These are phyloP conservation scores for Aspergillus sp. DNA, from an alignment of 2,329 filamentous ascomycete species.

Conservation along the genomic window DNA sequence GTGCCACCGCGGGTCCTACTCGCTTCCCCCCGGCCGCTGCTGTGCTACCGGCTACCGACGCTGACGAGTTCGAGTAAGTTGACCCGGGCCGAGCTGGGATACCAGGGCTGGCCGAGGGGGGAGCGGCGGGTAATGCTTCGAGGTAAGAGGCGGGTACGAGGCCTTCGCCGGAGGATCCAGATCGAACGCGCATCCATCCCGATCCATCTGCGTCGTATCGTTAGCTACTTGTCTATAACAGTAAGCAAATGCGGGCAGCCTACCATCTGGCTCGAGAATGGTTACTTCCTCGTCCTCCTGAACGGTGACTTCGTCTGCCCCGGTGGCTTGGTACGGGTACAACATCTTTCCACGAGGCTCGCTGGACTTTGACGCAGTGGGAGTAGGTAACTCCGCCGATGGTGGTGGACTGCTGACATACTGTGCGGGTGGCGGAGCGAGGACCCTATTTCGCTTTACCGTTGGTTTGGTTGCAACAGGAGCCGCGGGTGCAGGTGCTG, in stretches of 20 bases:
- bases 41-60: slow-evolving; percentile 61
- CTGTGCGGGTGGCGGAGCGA: slow-evolving; percentile 81
- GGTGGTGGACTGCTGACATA: slow-evolving; percentile 73
- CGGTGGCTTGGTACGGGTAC: slow-evolving; percentile 78
- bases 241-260: not conserved
- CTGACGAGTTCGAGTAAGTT: slow-evolving; percentile 74
- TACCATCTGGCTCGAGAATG: slow-evolving; percentile 86
- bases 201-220: slow-evolving; percentile 68
- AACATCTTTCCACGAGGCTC: slow-evolving; percentile 83
- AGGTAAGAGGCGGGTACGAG: slow-evolving; percentile 86
- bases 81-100: slow-evolving; percentile 64
- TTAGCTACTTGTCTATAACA: not conserved
- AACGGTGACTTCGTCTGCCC: slow-evolving; percentile 78
- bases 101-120: slow-evolving; percentile 36
- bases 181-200: slow-evolving; percentile 85
- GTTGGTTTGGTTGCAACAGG: slow-evolving; percentile 27
- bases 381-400: slow-evolving; percentile 38
- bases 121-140: slow-evolving; percentile 59
- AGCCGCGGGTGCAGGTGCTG: slow-evolving; percentile 5
- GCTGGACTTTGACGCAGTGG: slow-evolving; percentile 25
- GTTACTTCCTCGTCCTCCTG: slow-evolving; percentile 74
- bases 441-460: slow-evolving; percentile 65
- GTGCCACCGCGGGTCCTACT: slow-evolving; percentile 88
- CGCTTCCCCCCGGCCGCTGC: slow-evolving; percentile 60
- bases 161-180: slow-evolving; percentile 62